Evolutionary conservation across 2,329 filamentous ascomycete species (phyloP), one percentile per base, ranked within the genome.

Genomic region (Ascochyta clinopodiicola): DNA sequence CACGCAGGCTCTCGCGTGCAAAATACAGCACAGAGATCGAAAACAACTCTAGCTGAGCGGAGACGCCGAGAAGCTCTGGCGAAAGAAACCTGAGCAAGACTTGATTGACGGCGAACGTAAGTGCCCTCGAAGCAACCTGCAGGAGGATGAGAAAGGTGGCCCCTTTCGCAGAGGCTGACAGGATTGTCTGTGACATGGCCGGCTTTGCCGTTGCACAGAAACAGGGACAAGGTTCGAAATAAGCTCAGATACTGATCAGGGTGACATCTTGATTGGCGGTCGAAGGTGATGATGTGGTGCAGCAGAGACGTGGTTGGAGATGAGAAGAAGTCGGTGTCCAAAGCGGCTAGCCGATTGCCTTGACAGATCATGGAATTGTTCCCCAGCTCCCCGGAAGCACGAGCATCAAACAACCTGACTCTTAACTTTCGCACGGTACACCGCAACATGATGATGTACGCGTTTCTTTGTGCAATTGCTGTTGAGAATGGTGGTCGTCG

Each of bases 11-110:
- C 77, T 99, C 95, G 35, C 95, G 85, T 0, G 95, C 90, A 70
- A 99, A 98, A 76, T 96, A 97, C 0, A 99, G 83, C n/a, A 96
- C 88, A 0, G 92, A 92, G 39, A 96, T 89, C 56, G 94, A 93
- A 75, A 93, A 97, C 0, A 98, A 86, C 68, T 99, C 95, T 3
- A 99, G 84, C 74, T 97, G 95, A 0, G 93, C 89, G 2, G 93
- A 89, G 5, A 96, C 82, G 6, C 94, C 95, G 1, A 99, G 84
- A 0, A 96, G 82, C 55, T 89, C 85, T 0, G 95, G 93, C 1
- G 92, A 96, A 39, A 98, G 80, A 72, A 90, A 94, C 32, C 94
- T 91, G 7, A 99, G 84, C 27, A 99, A 85, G 34, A 96, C 75
- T 75, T 99, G 94, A 78, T 98, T 99, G 71, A 95, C 90, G 63